A percentile compares a stretch with the other conserved stretches of the same genome.
These are phyloP conservation scores for Lentinula lateritia DNA, from an alignment of 768 basidiomycete species.

Conservation along the genomic window DNA sequence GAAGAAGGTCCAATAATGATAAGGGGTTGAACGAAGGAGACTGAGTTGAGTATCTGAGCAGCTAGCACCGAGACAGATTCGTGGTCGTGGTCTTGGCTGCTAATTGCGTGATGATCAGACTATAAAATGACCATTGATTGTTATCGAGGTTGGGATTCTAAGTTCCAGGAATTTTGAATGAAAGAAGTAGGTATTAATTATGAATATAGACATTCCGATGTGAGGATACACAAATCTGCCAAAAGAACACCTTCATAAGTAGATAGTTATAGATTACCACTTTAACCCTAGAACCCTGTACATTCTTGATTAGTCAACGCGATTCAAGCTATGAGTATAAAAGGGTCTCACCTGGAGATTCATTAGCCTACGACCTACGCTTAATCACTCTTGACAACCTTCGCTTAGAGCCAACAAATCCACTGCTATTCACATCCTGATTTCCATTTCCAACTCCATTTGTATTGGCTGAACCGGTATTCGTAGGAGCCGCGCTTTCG, in stretches of 20 bases:
- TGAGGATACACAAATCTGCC: too few relatives aligned
- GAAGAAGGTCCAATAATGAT: too few relatives aligned
- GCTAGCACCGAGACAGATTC: too few relatives aligned
- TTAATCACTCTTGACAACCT: not conserved
- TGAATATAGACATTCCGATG: too few relatives aligned
- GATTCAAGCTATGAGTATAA: not conserved
- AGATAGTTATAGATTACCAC: not conserved
- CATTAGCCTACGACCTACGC: not conserved
- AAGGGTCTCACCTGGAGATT: not conserved
- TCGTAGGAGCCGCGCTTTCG: not conserved
- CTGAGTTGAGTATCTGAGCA: too few relatives aligned
- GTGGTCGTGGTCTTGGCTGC: too few relatives aligned
- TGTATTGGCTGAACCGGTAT: not conserved
- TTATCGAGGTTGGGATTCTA: too few relatives aligned
- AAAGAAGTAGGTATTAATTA: conserved; percentile 18
- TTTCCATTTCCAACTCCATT: not conserved
- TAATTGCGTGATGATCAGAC: too few relatives aligned
- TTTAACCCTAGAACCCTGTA: not conserved
- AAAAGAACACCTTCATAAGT: not conserved
- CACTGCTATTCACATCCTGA: not conserved
- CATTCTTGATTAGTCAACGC: not conserved
- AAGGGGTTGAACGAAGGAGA: too few relatives aligned
- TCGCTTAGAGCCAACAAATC: not conserved
- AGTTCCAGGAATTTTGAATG: too few relatives aligned
- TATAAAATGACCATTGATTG: too few relatives aligned